Base-by-base conservation (phyloP, 2,329 filamentous ascomycete species). In the Grosmannia huntii region DNA sequence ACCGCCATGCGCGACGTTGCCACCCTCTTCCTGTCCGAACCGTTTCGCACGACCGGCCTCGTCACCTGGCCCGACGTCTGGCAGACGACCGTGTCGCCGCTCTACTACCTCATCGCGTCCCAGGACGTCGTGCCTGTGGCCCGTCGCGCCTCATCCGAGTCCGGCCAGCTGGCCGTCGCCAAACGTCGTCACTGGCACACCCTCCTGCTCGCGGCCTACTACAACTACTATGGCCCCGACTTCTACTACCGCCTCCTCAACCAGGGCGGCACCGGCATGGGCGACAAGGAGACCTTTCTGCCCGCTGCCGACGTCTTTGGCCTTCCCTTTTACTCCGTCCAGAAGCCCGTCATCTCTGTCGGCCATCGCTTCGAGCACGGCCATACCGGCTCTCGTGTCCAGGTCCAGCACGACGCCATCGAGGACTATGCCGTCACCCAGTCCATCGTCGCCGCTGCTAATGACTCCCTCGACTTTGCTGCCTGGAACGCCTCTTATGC, bases 51-150 rank as follows among this genome's bases (percentile, higher is more conserved):
- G 2, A 73, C 73, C 0, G 81, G 81, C 14, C 67, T 83, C 55
- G 71, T 84, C 14, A 74, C 76, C 21, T 84, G 79, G 79, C 80
- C 80, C 14, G 81, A 83, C 64, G 79, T 74, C 64, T 79, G 75
- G 73, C 68, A 69, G 33, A 66, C 70, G 2, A 73, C 72, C 0
- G 68, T 69, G 4, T 76, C 73, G 1, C 70, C 71, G 0, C 65
- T 69, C 56, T 79, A 74, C 66, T 79, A 75, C 64, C 63, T 72
- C 23, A 73, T 80, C 49, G 69, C 73, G 7, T 66, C 66, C 33
- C 65, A 69, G 23, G 48, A 62, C 3, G 64, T 68, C 1, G 69
- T 72, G 4, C 64, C 69, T 4, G 61, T 70, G 4, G 57, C 62
- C 3, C 61, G 65, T 28, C 66, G 69, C 23, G 55, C 70, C 11